phyloP scores from a whole-genome alignment of 2,329 filamentous ascomycete species.

The Ustilaginoidea virens region DNA sequence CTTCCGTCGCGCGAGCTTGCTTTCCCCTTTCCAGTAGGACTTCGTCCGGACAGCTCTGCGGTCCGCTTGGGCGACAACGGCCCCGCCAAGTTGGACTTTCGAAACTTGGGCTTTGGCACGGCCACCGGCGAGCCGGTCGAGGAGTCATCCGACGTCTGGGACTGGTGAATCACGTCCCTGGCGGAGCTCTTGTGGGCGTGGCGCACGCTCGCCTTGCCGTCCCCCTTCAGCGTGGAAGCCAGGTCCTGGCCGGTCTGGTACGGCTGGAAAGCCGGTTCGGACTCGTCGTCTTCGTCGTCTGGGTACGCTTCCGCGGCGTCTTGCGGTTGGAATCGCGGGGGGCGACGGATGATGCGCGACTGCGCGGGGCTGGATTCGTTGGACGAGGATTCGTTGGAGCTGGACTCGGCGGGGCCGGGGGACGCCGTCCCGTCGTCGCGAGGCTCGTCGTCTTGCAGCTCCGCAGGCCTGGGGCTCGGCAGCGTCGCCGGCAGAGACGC shows the following conservation, averaged over 20 bases:
- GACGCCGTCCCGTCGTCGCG: slow-evolving; percentile 14
- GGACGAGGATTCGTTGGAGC: slow-evolving; percentile 26
- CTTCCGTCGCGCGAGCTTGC: slow-evolving; percentile 45
- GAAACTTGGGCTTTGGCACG: slow-evolving; percentile 13
- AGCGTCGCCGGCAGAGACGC: slow-evolving; percentile 28
- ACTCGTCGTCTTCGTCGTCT: slow-evolving; percentile 41
- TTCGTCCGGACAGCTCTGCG: slow-evolving; percentile 40
- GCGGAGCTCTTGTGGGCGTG: slow-evolving; percentile 15
- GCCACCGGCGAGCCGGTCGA: slow-evolving; percentile 32
- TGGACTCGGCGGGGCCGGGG: slow-evolving; percentile 21
- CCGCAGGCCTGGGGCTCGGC: slow-evolving; percentile 10
- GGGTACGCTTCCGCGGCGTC: slow-evolving; percentile 22
- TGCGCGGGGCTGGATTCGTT: slow-evolving; percentile 38
- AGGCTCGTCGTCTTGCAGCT: slow-evolving; percentile 6
- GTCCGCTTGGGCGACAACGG: slow-evolving; percentile 44
- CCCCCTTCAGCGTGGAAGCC: slow-evolving; percentile 35
- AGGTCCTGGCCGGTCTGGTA: slow-evolving; percentile 31
- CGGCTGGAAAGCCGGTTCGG: slow-evolving; percentile 39
- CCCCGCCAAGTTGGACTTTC: slow-evolving; percentile 21
- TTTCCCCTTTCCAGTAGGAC: slow-evolving; percentile 33
- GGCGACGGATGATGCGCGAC: slow-evolving; percentile 44
- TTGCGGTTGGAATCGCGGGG: slow-evolving; percentile 32
- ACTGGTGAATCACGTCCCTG: slow-evolving; percentile 25
- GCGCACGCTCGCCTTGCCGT: slow-evolving; percentile 18
- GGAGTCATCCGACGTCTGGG: slow-evolving; percentile 49